Evolutionary conservation across 2,329 filamentous ascomycete genomes (phyloP), one percentile per base, ranked within the genome.

Genomic region (Xylaria hypoxylon): DNA sequence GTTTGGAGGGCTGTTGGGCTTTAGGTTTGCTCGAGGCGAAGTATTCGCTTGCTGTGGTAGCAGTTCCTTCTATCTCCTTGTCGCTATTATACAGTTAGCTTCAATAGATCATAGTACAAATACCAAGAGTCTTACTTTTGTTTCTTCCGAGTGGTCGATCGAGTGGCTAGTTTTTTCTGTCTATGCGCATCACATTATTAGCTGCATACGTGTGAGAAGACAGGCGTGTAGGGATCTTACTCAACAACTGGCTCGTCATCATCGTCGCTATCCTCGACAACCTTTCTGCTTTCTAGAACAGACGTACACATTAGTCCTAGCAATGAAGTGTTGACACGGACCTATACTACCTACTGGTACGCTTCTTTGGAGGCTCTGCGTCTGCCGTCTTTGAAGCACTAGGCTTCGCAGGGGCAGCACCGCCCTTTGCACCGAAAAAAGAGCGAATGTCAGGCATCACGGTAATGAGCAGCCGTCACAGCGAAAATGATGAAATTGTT

Each of bases 361-460:
- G 80, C 68, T 81, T 79, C 68, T 79, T 81, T 68, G 84, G 83
- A 55, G 79, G 67, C 15, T 83, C 71, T 57, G 81, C 80, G 64
- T 83, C 82, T 45, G 77, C 77, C 74, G 85, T 83, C 76, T 83
- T 84, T 2, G 80, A 72, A 11, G 79, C 73, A 40, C 82, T 80
- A 69, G 83, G 80, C 72, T 86, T 84, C 53, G 84, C 80, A 56
- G 86, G 81, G 50, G 85, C 81, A 72, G 86, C 83, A 70, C 86
- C 85, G 58, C 88, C 87, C 79, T 94, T 94, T 68, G 91, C 89
- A 62, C 91, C 89, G 82, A 98, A 97, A 81, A 97, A 98, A 73
- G 86, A 93, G 76, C 94, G 87, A 75, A 97, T 98, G 80, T 98
- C 95, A 69, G 94, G 89, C 94, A 97, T 97, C 57, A 56, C 57